Evolutionary conservation across 2,329 filamentous ascomycete species (phyloP).

Genomic region (Stachybotrys elegans): DNA sequence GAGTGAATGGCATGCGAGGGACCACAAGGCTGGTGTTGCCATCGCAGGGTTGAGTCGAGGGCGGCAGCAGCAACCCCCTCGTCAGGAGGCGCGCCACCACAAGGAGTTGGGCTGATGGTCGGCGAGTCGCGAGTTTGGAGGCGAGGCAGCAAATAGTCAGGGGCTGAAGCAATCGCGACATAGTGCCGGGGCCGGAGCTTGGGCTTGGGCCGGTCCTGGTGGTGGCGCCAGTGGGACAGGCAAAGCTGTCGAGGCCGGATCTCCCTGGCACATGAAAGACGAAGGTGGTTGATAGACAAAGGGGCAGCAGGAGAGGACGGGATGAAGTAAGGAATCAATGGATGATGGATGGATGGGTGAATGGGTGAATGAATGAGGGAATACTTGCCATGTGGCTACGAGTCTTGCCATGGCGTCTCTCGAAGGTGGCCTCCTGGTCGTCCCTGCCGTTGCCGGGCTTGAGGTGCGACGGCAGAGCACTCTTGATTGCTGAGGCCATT

Average conservation of each 20-base stretch:
- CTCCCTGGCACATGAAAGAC: background rate
- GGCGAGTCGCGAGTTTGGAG: no score
- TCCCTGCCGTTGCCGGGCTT: slow-evolving; percentile 53
- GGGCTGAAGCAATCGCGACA: no score
- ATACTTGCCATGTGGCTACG: slow-evolving; percentile 77
- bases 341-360: background rate
- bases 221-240: no score
- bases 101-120: no score
- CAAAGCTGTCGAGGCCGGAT: background rate
- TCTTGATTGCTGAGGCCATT: slow-evolving; percentile 69
- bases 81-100: no score
- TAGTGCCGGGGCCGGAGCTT: no score
- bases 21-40: no score
- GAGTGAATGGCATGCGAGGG: no score
- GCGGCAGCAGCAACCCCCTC: no score
- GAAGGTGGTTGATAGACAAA: background rate
- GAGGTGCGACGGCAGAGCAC: slow-evolving; percentile 78
- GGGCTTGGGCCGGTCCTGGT: no score
- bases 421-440: slow-evolving; percentile 43
- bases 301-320: slow-evolving; percentile 3
- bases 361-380: background rate
- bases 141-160: no score
- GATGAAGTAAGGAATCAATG: background rate
- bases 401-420: slow-evolving; percentile 73
- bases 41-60: no score